Evolutionary conservation across 2,329 filamentous ascomycete species (phyloP), one percentile per base, ranked within the genome.

Genomic region (Teratosphaeria nubilosa): DNA sequence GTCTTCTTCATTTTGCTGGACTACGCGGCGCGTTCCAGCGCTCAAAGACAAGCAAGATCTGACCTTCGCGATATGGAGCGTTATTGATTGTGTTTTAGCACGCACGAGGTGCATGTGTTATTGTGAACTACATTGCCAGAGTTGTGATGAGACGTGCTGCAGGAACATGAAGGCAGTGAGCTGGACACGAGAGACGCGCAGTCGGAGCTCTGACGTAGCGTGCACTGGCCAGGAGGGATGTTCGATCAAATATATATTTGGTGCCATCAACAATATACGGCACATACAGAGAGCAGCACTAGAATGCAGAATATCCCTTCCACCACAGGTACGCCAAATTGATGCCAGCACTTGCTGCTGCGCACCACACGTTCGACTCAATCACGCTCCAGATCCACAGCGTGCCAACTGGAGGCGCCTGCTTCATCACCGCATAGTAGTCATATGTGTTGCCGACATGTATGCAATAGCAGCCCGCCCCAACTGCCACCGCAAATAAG

Each of bases 381-480:
- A 97, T 80, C 24, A 97, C 86, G 32, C 87, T 85, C 91, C 92
- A 97, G 4, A 97, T 82, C 91, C 92, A 97, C 20, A 97, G 73
- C 48, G 89, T 92, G 0, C 90, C 94, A 14, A 96, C 72, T 5
- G 91, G 86, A n/a, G 94, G 94, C 0, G 91, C 88, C 62, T 84
- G 85, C 76, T 96, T 95, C 90, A 97, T 91, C 22, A 95, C 85
- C 6, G 88, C 87, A 65, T 95, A 84, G 68, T 96, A 97, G 4
- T 86, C 84, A 63, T 85, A 83, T 31, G 78, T 80, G 68, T 96
- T 97, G 27, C 88, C 90, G 56, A 91, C 84, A 64, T 88, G 79
- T 54, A 97, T 86, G 62, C 96, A 77, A 72, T 90, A 91, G 73
- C 85, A 89, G 1, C 94, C 94, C 0, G 83, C 77, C 10, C 69